phyloP scores from a whole-genome alignment of 257 asterid species.

The Solanum infundibuliforme region DNA sequence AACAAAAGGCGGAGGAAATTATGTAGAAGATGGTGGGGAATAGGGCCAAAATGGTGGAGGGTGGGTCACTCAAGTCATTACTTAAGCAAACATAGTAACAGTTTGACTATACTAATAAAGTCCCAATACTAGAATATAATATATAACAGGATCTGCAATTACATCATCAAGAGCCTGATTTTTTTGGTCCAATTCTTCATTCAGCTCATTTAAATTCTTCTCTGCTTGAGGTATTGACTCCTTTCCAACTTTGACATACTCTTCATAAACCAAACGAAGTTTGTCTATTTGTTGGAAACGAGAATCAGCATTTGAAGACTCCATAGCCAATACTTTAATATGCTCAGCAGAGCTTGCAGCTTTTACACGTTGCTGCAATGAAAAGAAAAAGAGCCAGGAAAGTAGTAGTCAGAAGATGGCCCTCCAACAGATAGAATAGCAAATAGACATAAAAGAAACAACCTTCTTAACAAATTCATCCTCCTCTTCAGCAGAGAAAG shows the following conservation, averaged over 20 bases:
- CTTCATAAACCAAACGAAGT: conserved; percentile 70
- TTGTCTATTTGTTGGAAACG: conserved; percentile 85
- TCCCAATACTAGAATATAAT: neutral
- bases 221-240: conserved; percentile 75
- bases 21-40: neutral
- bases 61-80: neutral
- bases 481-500: conserved; percentile 83
- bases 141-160: conserved; percentile 5
- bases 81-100: neutral
- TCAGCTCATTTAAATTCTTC: conserved; percentile 51
- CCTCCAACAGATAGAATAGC: neutral
- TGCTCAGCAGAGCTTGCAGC: conserved; percentile 52
- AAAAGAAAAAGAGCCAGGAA: neutral
- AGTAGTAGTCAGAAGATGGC: neutral
- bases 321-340: conserved; percentile 43
- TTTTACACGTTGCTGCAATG: conserved; percentile 66
- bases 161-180: conserved; percentile 93
- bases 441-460: neutral
- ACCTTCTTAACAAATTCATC: conserved; percentile 90
- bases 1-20: neutral
- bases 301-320: conserved; percentile 58
- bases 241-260: conserved; percentile 51
- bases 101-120: neutral
- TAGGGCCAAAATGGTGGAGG: neutral
- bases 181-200: conserved; percentile 65